Evolutionary conservation across 495 filamentous ascomycete species (phyloP).

Genomic region (Neurospora sp.): DNA sequence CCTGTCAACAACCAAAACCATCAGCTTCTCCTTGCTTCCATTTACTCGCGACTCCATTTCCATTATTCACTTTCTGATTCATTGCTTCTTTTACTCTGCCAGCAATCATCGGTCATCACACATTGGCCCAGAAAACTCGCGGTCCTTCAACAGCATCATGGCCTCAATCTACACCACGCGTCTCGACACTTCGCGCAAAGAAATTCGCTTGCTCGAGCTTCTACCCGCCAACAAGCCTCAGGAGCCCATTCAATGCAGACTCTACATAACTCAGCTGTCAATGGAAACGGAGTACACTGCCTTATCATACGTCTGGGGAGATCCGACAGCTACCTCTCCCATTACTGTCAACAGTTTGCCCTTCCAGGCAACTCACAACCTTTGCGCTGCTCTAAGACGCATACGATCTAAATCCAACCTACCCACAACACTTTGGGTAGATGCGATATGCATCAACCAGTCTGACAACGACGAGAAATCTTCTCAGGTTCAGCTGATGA

Average conservation of each 20-base stretch:
- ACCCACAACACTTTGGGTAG: neutral
- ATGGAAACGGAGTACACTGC: neutral
- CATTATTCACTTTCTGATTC: neutral
- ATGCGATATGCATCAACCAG: neutral
- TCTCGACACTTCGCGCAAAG: neutral
- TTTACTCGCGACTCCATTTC: neutral
- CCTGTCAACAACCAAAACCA: neutral
- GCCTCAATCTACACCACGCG: neutral
- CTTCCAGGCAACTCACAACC: neutral
- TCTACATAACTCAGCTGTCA: neutral
- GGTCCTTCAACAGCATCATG: neutral
- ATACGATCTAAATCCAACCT: neutral
- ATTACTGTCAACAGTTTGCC: neutral
- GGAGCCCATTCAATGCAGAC: neutral
- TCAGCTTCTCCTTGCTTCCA: neutral
- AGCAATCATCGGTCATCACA: neutral
- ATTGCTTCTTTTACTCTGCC: neutral
- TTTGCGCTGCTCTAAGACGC: neutral
- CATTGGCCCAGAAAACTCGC: neutral
- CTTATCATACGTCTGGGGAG: neutral
- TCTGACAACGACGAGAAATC: neutral
- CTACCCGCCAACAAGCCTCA: neutral
- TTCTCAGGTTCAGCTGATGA: neutral
- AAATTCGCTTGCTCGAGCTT: neutral
- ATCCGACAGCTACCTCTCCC: neutral